Percentiles rank a stretch among this genome's conserved stretches.
phyloP scores from a whole-genome alignment of 148 eudicot genomes.

The Vaccinium corymbosum region DNA sequence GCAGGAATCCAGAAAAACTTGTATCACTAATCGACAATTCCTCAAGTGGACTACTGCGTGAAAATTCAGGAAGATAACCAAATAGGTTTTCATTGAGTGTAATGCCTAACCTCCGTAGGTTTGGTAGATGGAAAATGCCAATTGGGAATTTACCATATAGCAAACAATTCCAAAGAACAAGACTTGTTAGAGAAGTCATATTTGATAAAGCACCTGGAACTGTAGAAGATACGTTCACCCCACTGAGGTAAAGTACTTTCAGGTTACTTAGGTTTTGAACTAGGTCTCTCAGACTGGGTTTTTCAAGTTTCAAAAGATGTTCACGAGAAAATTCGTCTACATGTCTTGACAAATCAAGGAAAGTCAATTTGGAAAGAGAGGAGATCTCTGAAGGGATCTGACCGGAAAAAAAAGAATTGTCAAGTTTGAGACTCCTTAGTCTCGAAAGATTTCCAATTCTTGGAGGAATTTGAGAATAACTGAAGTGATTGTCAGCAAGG shows the following conservation, averaged over 20 bases:
- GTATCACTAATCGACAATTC: accelerated
- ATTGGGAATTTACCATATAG: conserved; percentile 26
- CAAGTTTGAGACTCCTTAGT: not conserved
- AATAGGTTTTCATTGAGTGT: not conserved
- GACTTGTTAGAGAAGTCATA: conserved; percentile 14
- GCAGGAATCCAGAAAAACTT: not conserved
- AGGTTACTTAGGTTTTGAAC: conserved; percentile 26
- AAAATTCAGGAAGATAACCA: not conserved
- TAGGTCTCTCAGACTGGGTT: not conserved
- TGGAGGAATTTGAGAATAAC: conserved; percentile 18
- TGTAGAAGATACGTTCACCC: conserved; percentile 23
- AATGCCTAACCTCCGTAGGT: conserved; percentile 20
- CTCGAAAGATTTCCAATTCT: not conserved
- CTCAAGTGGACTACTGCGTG: not conserved
- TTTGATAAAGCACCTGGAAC: conserved; percentile 22
- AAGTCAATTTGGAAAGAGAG: too few relatives aligned
- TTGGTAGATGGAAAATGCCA: conserved; percentile 28
- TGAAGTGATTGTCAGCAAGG: conserved; percentile 33
- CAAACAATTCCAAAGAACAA: conserved; percentile 7
- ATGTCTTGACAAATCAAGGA: too few relatives aligned
- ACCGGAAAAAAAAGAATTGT: not conserved
- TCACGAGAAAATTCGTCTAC: too few relatives aligned
- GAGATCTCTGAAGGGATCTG: too few relatives aligned
- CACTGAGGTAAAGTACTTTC: conserved; percentile 8
- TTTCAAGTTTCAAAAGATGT: not conserved